Conservation (phyloP, 805 yeast genomes). For the Spencermartinsiella europaea region DNA sequence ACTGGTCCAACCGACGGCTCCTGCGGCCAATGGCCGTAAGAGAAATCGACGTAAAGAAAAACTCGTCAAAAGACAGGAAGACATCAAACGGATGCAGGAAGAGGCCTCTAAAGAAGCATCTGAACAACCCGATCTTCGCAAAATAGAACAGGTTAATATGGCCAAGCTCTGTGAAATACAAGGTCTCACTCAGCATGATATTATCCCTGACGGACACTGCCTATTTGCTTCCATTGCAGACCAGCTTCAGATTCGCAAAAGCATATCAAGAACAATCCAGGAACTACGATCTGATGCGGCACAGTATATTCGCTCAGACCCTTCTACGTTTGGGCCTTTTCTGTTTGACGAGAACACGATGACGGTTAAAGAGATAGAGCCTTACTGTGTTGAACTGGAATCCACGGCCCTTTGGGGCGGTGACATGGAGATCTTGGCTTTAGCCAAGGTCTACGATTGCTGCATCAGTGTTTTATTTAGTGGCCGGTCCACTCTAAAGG, state of each 20-base stretch:
- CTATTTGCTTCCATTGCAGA: slow-evolving; percentile 80
- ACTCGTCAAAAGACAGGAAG: slow-evolving; percentile 69
- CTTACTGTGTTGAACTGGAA: slow-evolving; percentile 63
- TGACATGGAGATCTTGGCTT: slow-evolving; percentile 82
- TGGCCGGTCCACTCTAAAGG: slow-evolving; percentile 60
- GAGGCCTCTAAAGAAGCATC: slow-evolving; percentile 72
- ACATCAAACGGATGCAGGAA: slow-evolving; percentile 52
- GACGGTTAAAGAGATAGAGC: slow-evolving; percentile 56
- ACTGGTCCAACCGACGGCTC: slow-evolving; percentile 10
- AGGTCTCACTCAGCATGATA: slow-evolving; percentile 56
- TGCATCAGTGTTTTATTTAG: slow-evolving; percentile 75
- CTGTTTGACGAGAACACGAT: slow-evolving; percentile 74
- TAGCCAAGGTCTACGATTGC: slow-evolving; percentile 63
- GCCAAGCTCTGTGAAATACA: slow-evolving; percentile 45
- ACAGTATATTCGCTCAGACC: slow-evolving; percentile 54
- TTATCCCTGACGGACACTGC: slow-evolving; percentile 92
- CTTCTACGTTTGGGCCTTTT: slow-evolving; percentile 73
- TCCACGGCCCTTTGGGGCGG: slow-evolving; percentile 95
- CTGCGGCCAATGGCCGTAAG: slow-evolving; percentile 28
- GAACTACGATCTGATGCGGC: slow-evolving; percentile 65
- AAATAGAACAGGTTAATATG: slow-evolving; percentile 67
- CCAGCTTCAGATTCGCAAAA: slow-evolving; percentile 58
- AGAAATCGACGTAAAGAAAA: slow-evolving; percentile 84
- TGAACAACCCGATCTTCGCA: slow-evolving; percentile 58
- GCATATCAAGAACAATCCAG: slow-evolving; percentile 35